Evolutionary conservation across 495 filamentous ascomycete species (phyloP), one percentile per base, ranked within the genome.

Genomic region (Penicillium samsonianum): DNA sequence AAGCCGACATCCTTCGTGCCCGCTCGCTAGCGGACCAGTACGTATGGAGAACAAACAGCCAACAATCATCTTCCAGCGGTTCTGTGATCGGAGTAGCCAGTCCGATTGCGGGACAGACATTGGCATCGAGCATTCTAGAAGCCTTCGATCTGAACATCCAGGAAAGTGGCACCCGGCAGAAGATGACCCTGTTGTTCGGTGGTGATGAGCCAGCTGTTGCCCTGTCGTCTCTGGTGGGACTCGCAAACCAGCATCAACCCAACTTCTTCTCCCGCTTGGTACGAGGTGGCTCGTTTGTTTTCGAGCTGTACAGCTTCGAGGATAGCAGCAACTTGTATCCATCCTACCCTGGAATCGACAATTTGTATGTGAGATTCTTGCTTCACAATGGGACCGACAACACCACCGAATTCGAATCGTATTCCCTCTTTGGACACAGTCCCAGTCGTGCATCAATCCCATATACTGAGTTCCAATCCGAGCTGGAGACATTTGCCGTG

Each of bases 361-460:
- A 90, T 42, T 77, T 93, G 37, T 83, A 78, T 58, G 87, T 96
- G 28, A 84, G 91, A 38, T 91, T 92, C 73, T 71, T 89, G 11
- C 84, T 92, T 70, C 81, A 84, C 62, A 95, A 95, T 67, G 88
- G 88, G 42, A 88, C 88, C 14, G 80, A 80, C n/a, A 70, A 78
- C 19, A 60, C 65, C 10, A 71, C 50, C 23, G n/a, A 28, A 16
- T 53, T 53, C 31, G 8, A 33, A 22, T 0, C 26, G 4, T 53
- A 42, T 8, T 42, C 50, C 19, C 78, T 95, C 4, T 93, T 95
- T 61, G 84, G 84, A 23, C 73, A 75, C 56, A 66, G 71, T 6
- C 76, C 78, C 17, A 78, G 72, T 41, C 74, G 80, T 49, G 74
- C 71, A 5, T 69, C 74, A 8, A 67, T 93, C 19, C 72, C 80